These are phyloP conservation scores for Gossypium ekmanianum DNA, from an alignment of 345 rosid species.

Conservation along the genomic window DNA sequence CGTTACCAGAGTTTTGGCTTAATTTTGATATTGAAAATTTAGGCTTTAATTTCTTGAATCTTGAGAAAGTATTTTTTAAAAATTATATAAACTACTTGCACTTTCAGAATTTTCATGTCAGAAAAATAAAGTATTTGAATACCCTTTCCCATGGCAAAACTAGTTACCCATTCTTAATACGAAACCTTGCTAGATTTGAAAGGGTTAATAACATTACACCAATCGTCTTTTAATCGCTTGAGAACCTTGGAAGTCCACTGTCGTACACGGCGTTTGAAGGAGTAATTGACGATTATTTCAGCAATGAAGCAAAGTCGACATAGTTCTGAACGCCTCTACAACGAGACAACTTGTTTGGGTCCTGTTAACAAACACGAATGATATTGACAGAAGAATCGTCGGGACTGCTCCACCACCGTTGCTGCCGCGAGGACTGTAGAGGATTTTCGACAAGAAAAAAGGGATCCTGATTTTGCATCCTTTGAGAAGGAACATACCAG, in stretches of 20 bases:
- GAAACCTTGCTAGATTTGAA: neutral
- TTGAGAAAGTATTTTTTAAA: no score
- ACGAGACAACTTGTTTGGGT: constrained; percentile 57
- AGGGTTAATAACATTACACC: neutral
- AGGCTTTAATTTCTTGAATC: no score
- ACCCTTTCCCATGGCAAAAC: neutral
- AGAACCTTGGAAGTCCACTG: constrained; percentile 71
- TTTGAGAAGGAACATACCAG: constrained; percentile 29
- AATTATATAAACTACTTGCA: no score
- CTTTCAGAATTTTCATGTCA: no score
- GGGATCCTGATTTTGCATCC: constrained; percentile 32
- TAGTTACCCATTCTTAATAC: no score
- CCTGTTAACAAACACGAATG: constrained; percentile 35
- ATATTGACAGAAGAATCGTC: constrained; percentile 29
- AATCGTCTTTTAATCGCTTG: neutral
- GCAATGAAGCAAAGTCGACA: constrained; percentile 71
- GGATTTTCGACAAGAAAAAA: constrained; percentile 33
- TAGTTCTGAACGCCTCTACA: constrained; percentile 72
- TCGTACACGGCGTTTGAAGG: constrained; percentile 62
- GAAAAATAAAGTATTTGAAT: no score
- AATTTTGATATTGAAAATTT: no score
- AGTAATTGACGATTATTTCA: constrained; percentile 70
- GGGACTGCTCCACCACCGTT: neutral
- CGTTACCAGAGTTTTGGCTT: no score
- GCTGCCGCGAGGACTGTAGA: constrained; percentile 18